A percentile compares a stretch with the other conserved stretches of the same genome.
These are phyloP conservation scores for Clarireedia paspali DNA, from an alignment of 2,329 filamentous ascomycete species.

Conservation along the genomic window DNA sequence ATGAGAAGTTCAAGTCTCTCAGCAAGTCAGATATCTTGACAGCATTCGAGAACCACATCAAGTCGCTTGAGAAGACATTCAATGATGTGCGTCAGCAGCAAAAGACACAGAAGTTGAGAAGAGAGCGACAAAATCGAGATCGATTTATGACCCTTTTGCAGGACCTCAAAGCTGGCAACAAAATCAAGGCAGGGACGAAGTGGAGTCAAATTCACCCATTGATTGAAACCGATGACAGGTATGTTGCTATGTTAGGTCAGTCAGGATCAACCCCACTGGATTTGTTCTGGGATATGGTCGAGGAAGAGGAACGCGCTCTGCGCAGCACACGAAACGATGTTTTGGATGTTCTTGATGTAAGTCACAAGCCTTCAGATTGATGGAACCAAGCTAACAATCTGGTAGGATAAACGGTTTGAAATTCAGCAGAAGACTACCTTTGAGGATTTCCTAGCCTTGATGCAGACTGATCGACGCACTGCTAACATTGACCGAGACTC, in stretches of 20 bases:
- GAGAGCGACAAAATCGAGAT: constrained; percentile 82
- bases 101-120: constrained; percentile 71
- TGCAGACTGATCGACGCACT: constrained; percentile 82
- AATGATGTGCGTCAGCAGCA: constrained; percentile 86
- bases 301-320: constrained; percentile 86
- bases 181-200: constrained; percentile 83
- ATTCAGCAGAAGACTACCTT: constrained; percentile 79
- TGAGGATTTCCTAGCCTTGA: constrained; percentile 76
- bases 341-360: constrained; percentile 79
- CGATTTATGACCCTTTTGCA: constrained; percentile 66
- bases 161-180: constrained; percentile 66
- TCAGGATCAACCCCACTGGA: constrained; percentile 79
- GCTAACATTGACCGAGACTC: constrained; percentile 77
- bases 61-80: constrained; percentile 79
- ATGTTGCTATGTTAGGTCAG: constrained; percentile 75
- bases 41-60: constrained; percentile 93
- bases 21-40: constrained; percentile 85
- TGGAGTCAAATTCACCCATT: constrained; percentile 75
- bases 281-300: constrained; percentile 91
- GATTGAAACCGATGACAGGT: constrained; percentile 75
- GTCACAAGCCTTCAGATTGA: constrained; percentile 26
- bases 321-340: constrained; percentile 76
- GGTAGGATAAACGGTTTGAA: constrained; percentile 82
- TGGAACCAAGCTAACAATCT: constrained; percentile 31
- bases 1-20: constrained; percentile 78